Evolutionary conservation across 371 early-diverging fungal genomes (phyloP), one percentile per base, ranked within the genome.

Genomic region (Lichtheimia ramosa): DNA sequence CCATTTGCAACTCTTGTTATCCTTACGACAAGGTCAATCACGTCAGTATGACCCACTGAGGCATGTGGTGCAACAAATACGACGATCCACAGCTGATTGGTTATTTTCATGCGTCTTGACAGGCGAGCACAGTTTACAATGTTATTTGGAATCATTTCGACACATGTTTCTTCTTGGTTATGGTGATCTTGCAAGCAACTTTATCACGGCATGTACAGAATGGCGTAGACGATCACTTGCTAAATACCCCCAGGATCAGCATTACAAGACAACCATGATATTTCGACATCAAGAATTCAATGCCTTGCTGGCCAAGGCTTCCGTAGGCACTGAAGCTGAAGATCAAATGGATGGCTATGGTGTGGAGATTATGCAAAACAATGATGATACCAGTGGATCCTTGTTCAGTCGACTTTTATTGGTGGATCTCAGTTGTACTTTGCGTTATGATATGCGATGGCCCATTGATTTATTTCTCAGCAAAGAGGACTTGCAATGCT

Each of bases 401-500:
- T 16, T n/a, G 18, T 59, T 59, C 23, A 62, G 51, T 28, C 56
- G 56, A 43, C 82, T 83, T 54, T 64, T 85, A 7, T 50, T 87
- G 18, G 82, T 82, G 0, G 61, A 65, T 16, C 63, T 77, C 10
- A 83, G 82, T 3, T 64, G 88, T n/a, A 65, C 80, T 6, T 65
- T 92, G 5, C 77, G 77, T 14, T 91, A 86, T 63, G 63, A 72
- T 15, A 62, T 90, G 54, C 56, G 69, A 25, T 92, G 93, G 93
- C 93, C 93, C 0, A 69, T 92, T 27, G 89, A 90, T 74, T 65
- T 90, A n/a, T 83, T 92, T 50, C 62, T 92, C 12, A 85, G 84
- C 2, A 58, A 61, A 18, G 70, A 69, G 10, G 89, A 90, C 56
- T 55, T 92, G 50, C 65, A 65, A 1, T 79, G 68, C 24, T 90